Conservation (phyloP, 192 early-diverging fungal genomes). For the Glomus cerebriforme region DNA sequence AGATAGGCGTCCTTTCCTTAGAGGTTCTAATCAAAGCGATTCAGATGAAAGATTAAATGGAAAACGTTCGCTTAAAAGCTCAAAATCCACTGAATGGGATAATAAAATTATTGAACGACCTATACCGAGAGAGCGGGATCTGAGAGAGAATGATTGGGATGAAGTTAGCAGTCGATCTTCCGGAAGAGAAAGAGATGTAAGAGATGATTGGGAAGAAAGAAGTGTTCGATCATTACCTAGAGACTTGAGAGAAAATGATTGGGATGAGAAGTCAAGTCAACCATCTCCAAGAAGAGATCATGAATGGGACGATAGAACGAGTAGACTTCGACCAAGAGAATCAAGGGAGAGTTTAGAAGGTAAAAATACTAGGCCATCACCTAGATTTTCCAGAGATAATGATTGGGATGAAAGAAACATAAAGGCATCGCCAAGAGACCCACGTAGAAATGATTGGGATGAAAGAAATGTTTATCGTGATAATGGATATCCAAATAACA, state of each 20-base stretch:
- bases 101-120: neutral
- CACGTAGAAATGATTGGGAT: conserved; percentile 17
- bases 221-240: neutral
- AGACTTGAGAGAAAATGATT: conserved; percentile 5
- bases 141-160: conserved; percentile 9
- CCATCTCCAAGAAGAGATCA: neutral
- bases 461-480: neutral
- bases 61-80: neutral
- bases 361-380: neutral
- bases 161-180: neutral
- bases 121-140: neutral
- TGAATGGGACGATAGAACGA: conserved; percentile 4
- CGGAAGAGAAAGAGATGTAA: neutral
- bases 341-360: neutral
- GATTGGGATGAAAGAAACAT: neutral
- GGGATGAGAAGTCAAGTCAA: neutral
- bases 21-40: neutral
- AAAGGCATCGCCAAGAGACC: neutral
- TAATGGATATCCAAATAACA: neutral
- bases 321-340: neutral
- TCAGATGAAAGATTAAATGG: neutral
- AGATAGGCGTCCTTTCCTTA: conserved; percentile 7
- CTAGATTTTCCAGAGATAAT: neutral
- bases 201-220: conserved; percentile 13
- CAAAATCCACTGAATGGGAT: neutral